Conservation (phyloP, 2,329 filamentous ascomycete species). For the Colletotrichum sp. region DNA sequence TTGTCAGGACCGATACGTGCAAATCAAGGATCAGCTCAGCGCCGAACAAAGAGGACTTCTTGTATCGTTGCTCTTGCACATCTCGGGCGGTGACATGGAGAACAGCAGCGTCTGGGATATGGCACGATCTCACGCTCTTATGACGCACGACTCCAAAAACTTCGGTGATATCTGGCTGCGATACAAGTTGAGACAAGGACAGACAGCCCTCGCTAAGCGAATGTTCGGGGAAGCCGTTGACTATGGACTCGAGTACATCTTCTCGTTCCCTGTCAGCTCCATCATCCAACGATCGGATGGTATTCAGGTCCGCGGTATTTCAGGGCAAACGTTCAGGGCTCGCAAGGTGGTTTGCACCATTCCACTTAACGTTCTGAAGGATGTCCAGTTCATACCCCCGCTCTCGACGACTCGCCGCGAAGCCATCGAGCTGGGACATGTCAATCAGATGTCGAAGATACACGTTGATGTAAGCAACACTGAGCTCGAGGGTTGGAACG, state of each 20-base stretch:
- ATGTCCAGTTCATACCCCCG: constrained; percentile 23
- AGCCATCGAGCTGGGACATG: constrained; percentile 20
- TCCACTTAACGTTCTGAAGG: constrained; percentile 23
- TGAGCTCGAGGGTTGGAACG: constrained; percentile 3
- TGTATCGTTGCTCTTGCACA: constrained; percentile 27
- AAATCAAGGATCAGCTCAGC: constrained; percentile 30
- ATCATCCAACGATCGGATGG: constrained; percentile 16
- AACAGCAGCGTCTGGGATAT: constrained; percentile 27
- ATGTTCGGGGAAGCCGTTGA: constrained; percentile 31
- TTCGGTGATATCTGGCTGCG: constrained; percentile 25
- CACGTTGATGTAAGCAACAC: constrained; percentile 21
- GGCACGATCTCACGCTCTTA: constrained; percentile 24
- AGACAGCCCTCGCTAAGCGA: constrained; percentile 28
- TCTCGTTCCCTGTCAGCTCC: constrained; percentile 26
- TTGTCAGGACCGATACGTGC: constrained; percentile 30
- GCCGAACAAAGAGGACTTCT: constrained; percentile 30
- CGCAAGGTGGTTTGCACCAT: constrained; percentile 29
- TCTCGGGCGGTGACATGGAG: constrained; percentile 28
- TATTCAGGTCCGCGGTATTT: not conserved
- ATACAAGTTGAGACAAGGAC: constrained; percentile 33
- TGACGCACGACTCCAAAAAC: constrained; percentile 24
- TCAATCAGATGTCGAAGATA: constrained; percentile 24
- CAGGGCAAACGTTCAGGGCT: constrained; percentile 15
- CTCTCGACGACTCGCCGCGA: constrained; percentile 22
- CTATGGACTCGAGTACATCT: constrained; percentile 28